Evolutionary conservation across 495 filamentous ascomycete genomes (phyloP).

Genomic region (Penicillium turbatum): DNA sequence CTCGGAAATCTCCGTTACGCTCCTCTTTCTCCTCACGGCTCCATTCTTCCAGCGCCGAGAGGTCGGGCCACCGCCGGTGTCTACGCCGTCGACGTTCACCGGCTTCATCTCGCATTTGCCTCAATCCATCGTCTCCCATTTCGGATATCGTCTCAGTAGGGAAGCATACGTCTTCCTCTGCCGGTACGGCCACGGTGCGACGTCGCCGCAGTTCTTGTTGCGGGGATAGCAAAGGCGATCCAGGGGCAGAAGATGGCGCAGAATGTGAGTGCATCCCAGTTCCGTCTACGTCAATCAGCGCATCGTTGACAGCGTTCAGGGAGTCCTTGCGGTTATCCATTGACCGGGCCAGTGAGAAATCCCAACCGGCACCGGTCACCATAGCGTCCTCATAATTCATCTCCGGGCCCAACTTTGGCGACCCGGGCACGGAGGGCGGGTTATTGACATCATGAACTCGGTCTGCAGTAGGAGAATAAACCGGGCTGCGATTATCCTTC

Average conservation of each 20-base stretch:
- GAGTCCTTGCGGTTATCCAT: slow-evolving; percentile 36
- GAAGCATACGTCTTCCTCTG: slow-evolving; percentile 91
- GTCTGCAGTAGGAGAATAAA: slow-evolving; percentile 28
- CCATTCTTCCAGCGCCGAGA: slow-evolving; percentile 84
- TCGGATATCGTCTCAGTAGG: slow-evolving; percentile 75
- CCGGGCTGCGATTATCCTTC: slow-evolving; percentile 24
- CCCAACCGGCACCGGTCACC: slow-evolving; percentile 52
- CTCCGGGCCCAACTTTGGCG: slow-evolving; percentile 56
- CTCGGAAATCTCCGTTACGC: slow-evolving; percentile 76
- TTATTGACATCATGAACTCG: slow-evolving; percentile 84
- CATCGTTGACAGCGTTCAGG: slow-evolving; percentile 39
- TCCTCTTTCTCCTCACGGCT: slow-evolving; percentile 86
- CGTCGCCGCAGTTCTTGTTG: slow-evolving; percentile 42
- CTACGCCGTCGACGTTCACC: slow-evolving; percentile 54
- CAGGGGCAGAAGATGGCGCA: slow-evolving; percentile 23
- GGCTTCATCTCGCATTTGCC: slow-evolving; percentile 34
- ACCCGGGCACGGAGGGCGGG: slow-evolving; percentile 86
- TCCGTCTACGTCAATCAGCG: slow-evolving; percentile 57
- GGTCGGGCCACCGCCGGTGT: slow-evolving; percentile 59
- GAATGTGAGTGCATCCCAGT: slow-evolving; percentile 28
- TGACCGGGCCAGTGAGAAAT: slow-evolving; percentile 28
- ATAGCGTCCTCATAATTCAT: slow-evolving; percentile 78
- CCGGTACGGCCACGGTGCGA: slow-evolving; percentile 50
- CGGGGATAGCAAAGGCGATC: slow-evolving; percentile 32
- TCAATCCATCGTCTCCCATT: slow-evolving; percentile 63